Evolutionary conservation across 345 rosid genomes (phyloP).

Genomic region (Citropsis articulata): DNA sequence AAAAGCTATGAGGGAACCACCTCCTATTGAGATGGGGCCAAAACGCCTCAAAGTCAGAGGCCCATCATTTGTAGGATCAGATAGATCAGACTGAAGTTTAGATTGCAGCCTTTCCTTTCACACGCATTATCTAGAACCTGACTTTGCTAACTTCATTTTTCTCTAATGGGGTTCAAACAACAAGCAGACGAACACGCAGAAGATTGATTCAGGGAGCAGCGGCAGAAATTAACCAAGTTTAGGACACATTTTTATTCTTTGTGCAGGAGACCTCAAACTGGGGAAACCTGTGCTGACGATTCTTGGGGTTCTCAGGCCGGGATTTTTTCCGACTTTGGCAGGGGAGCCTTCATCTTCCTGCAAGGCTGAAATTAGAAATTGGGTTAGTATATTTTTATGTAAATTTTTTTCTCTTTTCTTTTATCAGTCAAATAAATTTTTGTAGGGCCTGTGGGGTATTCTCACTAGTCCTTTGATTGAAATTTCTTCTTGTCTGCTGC

Average conservation of each 20-base stretch:
- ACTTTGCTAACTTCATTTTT: slow-evolving; percentile 42
- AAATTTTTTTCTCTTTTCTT: slow-evolving; percentile 19
- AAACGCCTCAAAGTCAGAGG: slow-evolving; percentile 71
- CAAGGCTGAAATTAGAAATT: slow-evolving; percentile 36
- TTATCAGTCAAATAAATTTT: slow-evolving; percentile 16
- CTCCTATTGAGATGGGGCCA: slow-evolving; percentile 46
- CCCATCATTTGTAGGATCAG: slow-evolving; percentile 42
- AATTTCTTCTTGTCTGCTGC: slow-evolving; percentile 30
- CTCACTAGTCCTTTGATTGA: slow-evolving; percentile 18
- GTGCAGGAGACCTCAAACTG: slow-evolving; percentile 45
- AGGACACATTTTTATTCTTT: slow-evolving; percentile 51
- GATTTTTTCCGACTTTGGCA: slow-evolving; percentile 47
- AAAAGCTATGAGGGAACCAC: slow-evolving; percentile 35
- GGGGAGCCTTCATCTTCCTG: slow-evolving; percentile 46
- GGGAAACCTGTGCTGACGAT: slow-evolving; percentile 37
- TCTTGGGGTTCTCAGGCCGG: slow-evolving; percentile 54
- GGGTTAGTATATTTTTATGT: slow-evolving; percentile 34
- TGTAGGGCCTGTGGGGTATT: slow-evolving; percentile 30
- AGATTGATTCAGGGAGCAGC: slow-evolving; percentile 47
- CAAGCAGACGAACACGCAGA: slow-evolving; percentile 22
- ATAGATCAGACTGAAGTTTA: slow-evolving; percentile 36
- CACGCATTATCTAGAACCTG: slow-evolving; percentile 37
- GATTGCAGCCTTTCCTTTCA: slow-evolving; percentile 23
- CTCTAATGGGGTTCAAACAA: slow-evolving; percentile 52
- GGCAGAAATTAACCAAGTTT: slow-evolving; percentile 38